phyloP scores from a whole-genome alignment of 2,329 filamentous ascomycete genomes.

The Pleurostoma richardsiae region DNA sequence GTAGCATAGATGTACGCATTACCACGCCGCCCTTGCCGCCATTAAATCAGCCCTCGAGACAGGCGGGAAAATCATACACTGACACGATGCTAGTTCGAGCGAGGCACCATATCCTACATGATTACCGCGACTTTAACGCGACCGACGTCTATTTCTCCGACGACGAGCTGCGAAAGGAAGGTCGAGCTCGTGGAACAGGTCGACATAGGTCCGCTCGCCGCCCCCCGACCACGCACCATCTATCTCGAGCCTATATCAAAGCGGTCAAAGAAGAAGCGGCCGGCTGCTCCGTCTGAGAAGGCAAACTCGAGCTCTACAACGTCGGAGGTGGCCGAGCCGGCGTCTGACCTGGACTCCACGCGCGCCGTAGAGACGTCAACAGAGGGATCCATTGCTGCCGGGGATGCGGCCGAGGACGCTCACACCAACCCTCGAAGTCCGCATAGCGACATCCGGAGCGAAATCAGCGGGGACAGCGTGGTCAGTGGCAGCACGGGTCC shows the following conservation, averaged over 20 bases:
- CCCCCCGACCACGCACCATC: constrained; percentile 76
- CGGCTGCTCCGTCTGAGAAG: constrained; percentile 34
- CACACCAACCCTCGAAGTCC: constrained; percentile 32
- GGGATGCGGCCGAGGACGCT: constrained; percentile 32
- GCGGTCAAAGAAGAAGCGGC: constrained; percentile 58
- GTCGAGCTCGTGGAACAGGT: constrained; percentile 76
- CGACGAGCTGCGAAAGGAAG: constrained; percentile 73
- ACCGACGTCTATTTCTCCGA: constrained; percentile 79
- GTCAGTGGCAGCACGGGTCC: constrained; percentile 61
- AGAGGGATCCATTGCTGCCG: constrained; percentile 32
- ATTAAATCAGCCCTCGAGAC: background rate
- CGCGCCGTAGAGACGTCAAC: constrained; percentile 29
- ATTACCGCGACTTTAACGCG: constrained; percentile 85
- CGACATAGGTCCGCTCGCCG: constrained; percentile 71
- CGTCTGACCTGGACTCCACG: constrained; percentile 30
- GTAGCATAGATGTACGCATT: constrained; percentile 82
- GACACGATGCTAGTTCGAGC: constrained; percentile 69
- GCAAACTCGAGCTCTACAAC: constrained; percentile 17
- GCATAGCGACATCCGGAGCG: constrained; percentile 57
- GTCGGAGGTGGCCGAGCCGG: constrained; percentile 27
- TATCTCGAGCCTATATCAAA: constrained; percentile 83
- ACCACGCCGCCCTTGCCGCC: constrained; percentile 1
- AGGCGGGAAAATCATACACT: background rate
- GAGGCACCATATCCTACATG: constrained; percentile 88
- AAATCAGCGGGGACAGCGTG: constrained; percentile 65